phyloP scores from a whole-genome alignment of 163 green algal genomes.

The Chlamydomonas reinhardtii region DNA sequence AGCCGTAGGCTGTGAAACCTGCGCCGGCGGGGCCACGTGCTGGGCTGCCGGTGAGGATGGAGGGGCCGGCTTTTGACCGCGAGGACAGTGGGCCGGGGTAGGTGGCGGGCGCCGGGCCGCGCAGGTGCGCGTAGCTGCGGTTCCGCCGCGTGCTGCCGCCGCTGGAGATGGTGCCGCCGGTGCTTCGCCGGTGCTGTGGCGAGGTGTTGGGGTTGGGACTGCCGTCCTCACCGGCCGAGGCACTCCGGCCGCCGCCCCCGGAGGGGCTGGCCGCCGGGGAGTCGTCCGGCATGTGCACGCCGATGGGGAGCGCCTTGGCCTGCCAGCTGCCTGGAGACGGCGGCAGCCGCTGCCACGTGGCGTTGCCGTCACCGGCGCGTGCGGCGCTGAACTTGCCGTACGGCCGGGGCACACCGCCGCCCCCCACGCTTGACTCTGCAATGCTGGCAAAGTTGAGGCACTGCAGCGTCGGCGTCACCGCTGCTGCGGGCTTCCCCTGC shows the following conservation, averaged over 20 bases:
- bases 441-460: constrained; percentile 33
- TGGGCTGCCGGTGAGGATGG: no score
- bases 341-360: constrained; percentile 55
- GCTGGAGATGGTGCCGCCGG: background rate
- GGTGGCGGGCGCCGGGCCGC: background rate
- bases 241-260: no score
- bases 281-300: background rate
- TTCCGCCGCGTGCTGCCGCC: background rate
- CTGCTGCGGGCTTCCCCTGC: constrained; percentile 6
- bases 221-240: no score
- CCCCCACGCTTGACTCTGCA: constrained; percentile 43
- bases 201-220: background rate
- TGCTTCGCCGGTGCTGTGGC: background rate
- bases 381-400: constrained; percentile 56
- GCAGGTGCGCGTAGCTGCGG: background rate
- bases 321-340: constrained; percentile 33
- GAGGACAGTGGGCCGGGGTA: background rate
- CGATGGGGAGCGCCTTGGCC: constrained; percentile 34
- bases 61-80: no score
- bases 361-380: constrained; percentile 55
- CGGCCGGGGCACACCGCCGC: constrained; percentile 57
- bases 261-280: no score
- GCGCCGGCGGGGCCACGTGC: no score
- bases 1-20: no score
- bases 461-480: constrained; percentile 1